Evolutionary conservation across 805 yeast species (phyloP), one percentile per base, ranked within the genome.

Genomic region (Lachancea kluyveri): DNA sequence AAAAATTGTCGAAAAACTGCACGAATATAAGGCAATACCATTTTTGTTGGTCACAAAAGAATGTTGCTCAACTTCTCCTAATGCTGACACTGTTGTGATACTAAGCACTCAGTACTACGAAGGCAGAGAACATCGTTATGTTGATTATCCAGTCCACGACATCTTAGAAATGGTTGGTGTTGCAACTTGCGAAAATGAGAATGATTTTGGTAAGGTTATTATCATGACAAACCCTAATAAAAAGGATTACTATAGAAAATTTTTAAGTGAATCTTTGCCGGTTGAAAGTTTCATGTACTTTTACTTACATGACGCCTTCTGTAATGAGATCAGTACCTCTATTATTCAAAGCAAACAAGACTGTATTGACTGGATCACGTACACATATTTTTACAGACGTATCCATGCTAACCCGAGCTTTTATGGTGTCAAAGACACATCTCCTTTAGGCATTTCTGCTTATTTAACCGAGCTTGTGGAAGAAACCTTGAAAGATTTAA

Each of bases 361-460:
- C 43, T 84, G 94, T 46, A 73, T 92, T 37, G 96, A 90, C 48
- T 86, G 95, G 94, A 50, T 92, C 20, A 82, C 96, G 0, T 84
- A 72, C 52, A 71, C 95, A 0, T 82, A 77, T 45, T 82, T 88
- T 48, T 92, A 85, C 57, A 67, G 94, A 41, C 66, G 97, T 30
- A 53, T 92, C 13, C 80, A 76, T 35, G 67, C 72, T 21, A 92
- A 92, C 53, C 96, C 98, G 3, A 76, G 92, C 37, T 92, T 72
- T 52, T 92, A 92, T 50, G 95, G 87, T n/a, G 70, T 85, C 6
- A 64, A 64, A 24, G 83, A 79, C 39, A 64, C 68, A 3, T 61
- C 82, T 1, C 74, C 74, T 26, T 57, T 69, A 18, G 94, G 94
- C 0, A 54, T 90, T 5, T 85, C 94, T 2, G 88, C 81, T 33